Evolutionary conservation across 2,329 filamentous ascomycete species (phyloP), one percentile per base, ranked within the genome.

Genomic region (Pseudogymnoascus sp.): DNA sequence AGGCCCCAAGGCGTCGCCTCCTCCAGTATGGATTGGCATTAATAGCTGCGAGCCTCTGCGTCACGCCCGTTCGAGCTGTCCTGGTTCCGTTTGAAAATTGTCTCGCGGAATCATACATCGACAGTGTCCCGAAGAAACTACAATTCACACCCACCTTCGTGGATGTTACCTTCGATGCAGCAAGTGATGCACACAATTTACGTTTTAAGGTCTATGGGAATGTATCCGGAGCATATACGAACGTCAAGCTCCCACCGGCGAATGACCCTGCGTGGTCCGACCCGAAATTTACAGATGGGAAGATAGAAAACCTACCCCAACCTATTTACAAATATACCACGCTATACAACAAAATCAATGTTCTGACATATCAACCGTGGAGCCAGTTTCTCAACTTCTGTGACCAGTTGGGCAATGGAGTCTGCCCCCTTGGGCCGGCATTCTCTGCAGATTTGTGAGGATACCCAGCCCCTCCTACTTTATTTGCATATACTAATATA

Each of bases 121-220:
- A 82, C 53, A 76, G 77, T 63, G 70, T 80, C 7, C 83, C 88
- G 12, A 75, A 78, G 37, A 82, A 82, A 66, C 81, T 97, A 33
- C 92, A 97, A 77, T 96, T 93, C 78, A 80, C 85, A 11, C 92
- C 94, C 2, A 75, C 87, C 37, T 86, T 83, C 68, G 84, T 94
- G 63, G 86, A 90, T 70, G 93, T 90, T 63, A 77, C 78, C 18
- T 96, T 96, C 78, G 82, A 91, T 69, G 80, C 82, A 28, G 74
- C 77, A 12, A 77, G 82, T 66, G 73, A 82, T 4, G 80, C 77
- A 60, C 85, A 92, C 71, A 84, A 81, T 42, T 80, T 99, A 59
- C 85, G 84, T 66, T 78, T 97, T 63, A 94, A 86, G 1, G 83
- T 96, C 56, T 97, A 91, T 78, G 93, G 92, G 61, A 97, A 97